phyloP scores from a whole-genome alignment of 2,329 filamentous ascomycete species.

The Curvularia verruculosa region DNA sequence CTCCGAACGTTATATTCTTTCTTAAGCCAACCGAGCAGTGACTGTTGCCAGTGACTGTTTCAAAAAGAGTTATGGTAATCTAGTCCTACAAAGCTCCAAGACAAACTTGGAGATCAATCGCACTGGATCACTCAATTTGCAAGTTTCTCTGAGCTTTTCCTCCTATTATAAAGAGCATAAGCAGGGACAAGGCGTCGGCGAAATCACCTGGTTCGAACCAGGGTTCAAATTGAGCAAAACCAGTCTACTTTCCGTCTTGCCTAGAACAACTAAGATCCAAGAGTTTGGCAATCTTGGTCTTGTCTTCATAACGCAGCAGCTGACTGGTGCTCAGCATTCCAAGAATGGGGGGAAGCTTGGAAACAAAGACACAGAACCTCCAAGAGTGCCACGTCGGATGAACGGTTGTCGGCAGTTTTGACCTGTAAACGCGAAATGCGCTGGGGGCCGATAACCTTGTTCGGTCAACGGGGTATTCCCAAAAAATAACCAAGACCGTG shows the following conservation, averaged over 20 bases:
- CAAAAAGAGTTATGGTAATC: background rate
- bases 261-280: conserved; percentile 2
- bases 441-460: conserved; percentile 8
- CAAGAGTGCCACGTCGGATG: conserved; percentile 14
- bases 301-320: background rate
- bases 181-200: background rate
- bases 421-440: background rate
- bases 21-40: background rate
- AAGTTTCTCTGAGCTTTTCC: background rate
- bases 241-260: background rate
- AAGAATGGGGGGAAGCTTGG: conserved; percentile 8
- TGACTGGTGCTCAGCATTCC: background rate
- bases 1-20: background rate
- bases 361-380: background rate
- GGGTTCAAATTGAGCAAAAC: conserved; percentile 1
- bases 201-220: background rate
- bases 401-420: conserved; percentile 16
- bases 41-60: background rate
- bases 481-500: conserved; percentile 20
- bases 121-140: background rate
- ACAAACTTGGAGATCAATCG: background rate
- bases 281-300: conserved; percentile 9
- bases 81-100: background rate
- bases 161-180: background rate
- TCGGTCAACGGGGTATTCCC: conserved; percentile 14